phyloP scores from a whole-genome alignment of 2,329 filamentous ascomycete genomes.

The Pleomassaria siparia region DNA sequence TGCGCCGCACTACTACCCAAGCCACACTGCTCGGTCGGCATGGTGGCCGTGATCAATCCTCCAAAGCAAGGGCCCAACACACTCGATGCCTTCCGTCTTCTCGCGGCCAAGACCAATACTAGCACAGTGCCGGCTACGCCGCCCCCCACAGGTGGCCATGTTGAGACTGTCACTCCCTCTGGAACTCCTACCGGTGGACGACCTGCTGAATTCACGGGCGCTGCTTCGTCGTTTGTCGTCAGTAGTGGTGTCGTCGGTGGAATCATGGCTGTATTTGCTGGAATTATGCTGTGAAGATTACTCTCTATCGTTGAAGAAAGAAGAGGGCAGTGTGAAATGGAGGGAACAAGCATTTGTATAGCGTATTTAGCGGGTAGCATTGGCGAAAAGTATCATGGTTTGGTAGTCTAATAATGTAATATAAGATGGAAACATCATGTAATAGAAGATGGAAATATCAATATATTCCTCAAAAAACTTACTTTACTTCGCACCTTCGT shows the following conservation, averaged over 20 bases:
- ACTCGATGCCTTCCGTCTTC: constrained; percentile 19
- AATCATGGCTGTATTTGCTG: constrained; percentile 13
- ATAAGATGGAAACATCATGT: no score
- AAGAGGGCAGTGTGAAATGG: neutral
- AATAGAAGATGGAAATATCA: no score
- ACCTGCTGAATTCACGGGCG: constrained; percentile 9
- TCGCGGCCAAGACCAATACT: constrained; percentile 15
- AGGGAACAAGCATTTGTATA: neutral
- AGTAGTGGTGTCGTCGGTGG: constrained; percentile 10
- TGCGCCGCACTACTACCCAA: constrained; percentile 51
- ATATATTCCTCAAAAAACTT: no score
- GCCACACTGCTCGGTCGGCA: constrained; percentile 32
- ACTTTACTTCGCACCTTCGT: neutral
- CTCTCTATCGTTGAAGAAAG: no score
- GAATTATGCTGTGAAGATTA: constrained; percentile 10
- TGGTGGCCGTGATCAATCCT: constrained; percentile 36
- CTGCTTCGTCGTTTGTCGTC: constrained; percentile 14
- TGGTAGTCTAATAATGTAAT: no score
- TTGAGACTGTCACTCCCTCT: neutral
- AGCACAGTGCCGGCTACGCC: constrained; percentile 12
- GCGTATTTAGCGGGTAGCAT: no score
- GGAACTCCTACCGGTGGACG: neutral
- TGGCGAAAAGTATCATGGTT: no score
- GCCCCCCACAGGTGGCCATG: neutral
- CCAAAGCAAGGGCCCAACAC: constrained; percentile 15